These are phyloP conservation scores for Pythium chondricola DNA, from an alignment of 352 stramenopile species.

Conservation along the genomic window DNA sequence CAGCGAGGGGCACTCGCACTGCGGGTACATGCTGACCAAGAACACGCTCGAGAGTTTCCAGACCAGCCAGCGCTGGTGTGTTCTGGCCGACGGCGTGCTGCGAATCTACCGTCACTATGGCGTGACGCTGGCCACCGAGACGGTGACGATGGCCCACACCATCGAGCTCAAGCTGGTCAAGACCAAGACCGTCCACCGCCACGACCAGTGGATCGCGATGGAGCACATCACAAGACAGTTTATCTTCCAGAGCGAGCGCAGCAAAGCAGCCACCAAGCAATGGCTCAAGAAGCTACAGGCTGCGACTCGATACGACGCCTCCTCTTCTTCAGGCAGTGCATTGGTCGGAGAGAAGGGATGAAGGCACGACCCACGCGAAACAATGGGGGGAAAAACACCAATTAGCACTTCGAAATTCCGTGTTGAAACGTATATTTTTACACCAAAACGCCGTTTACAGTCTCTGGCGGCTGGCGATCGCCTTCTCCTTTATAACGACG, in stretches of 20 bases:
- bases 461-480: too few relatives aligned
- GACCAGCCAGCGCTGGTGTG: slow-evolving; percentile 61
- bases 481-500: too few relatives aligned
- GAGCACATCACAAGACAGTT: slow-evolving; percentile 37
- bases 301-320: slow-evolving; percentile 26
- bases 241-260: slow-evolving; percentile 53
- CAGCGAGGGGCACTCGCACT: slow-evolving; percentile 42
- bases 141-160: slow-evolving; percentile 45
- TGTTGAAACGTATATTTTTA: slow-evolving; percentile 17
- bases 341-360: not conserved
- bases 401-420: too few relatives aligned
- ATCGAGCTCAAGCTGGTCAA: slow-evolving; percentile 40
- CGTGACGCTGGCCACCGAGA: slow-evolving; percentile 55
- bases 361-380: too few relatives aligned
- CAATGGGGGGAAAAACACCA: too few relatives aligned
- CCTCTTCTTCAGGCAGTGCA: not conserved
- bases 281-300: slow-evolving; percentile 69
- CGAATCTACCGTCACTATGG: slow-evolving; percentile 73
- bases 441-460: too few relatives aligned
- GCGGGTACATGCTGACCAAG: slow-evolving; percentile 64
- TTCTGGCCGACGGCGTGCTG: slow-evolving; percentile 50
- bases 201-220: slow-evolving; percentile 33
- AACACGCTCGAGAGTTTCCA: slow-evolving; percentile 56
- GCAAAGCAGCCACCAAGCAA: slow-evolving; percentile 21
- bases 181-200: slow-evolving; percentile 19